Base-by-base conservation (phyloP, 1,284 basidiomycete genomes). In the Trametes hirsuta region DNA sequence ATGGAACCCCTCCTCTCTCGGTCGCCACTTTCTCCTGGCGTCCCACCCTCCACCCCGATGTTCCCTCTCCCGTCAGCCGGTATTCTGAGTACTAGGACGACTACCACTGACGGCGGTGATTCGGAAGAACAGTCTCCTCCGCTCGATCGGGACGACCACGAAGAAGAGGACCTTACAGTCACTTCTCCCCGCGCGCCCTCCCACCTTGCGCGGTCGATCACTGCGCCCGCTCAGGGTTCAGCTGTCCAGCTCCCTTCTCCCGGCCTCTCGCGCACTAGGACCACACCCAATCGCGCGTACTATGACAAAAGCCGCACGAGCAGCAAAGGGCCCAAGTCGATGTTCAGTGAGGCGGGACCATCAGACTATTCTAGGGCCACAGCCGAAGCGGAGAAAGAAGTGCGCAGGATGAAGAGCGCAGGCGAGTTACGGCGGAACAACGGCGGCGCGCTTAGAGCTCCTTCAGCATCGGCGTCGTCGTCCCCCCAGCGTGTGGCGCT, bases 351-450 rank as follows among this genome's bases (percentile, higher is more conserved):
- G 47, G 66, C 64, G 40, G 66, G 61, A 1, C 62, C 65, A 22
- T 60, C 63, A 39, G 59, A 56, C 30, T 55, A 66, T 35, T 61
- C 69, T 36, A 63, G 57, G 49, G 62, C 51, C 39, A 58, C 63
- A 36, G 66, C 64, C 55, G 74, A 75, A 49, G 73, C 79, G 51
- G 72, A 77, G 12, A 83, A 76, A 53, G 88, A 92, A 68, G 69
- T 93, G 45, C 84, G 90, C 58, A 88, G 86, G 72, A 94, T 95
- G 93, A 91, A 93, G 74, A 93, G 91, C 69, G 92, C 93, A 11
- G 92, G 91, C 30, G 90, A 93, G 68, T 76, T 94, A 39, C 83
- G 87, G 51, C 79, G 84, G 59, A 81, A 79, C 21, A 56, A 61
- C 45, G 59, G 49, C 18, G 55, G 54, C 36, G 50, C 55, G 9